A percentile compares a stretch with the other conserved stretches of the same genome.
Conservation (phyloP, 1,139 yeast genomes). For the Kodamaea ohmeri region DNA sequence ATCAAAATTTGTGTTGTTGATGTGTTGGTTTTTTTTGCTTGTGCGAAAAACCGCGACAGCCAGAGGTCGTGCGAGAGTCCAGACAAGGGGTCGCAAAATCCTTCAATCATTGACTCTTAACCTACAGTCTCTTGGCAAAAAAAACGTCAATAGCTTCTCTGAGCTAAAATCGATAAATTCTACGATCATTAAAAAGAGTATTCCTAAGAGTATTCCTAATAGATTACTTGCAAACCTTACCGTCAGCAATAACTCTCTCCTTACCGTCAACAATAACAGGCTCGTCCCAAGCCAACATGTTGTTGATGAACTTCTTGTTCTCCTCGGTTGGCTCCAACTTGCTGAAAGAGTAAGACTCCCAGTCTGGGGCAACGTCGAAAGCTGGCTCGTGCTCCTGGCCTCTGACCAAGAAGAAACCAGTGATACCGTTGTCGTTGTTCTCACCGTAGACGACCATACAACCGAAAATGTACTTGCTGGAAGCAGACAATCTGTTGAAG, state of each 20-base stretch:
- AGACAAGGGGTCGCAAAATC: not conserved
- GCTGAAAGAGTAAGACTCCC: slow-evolving; percentile 65
- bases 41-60: not conserved
- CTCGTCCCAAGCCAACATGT: slow-evolving; percentile 55
- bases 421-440: slow-evolving; percentile 96
- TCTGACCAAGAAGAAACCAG: slow-evolving; percentile 92
- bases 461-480: slow-evolving; percentile 94
- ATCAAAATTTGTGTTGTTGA: slow-evolving; percentile 1
- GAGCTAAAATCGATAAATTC: no score
- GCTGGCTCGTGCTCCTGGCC: slow-evolving; percentile 93
- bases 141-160: not conserved
- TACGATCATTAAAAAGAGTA: no score
- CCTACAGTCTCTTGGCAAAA: not conserved
- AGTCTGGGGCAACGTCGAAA: slow-evolving; percentile 98
- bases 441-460: slow-evolving; percentile 94
- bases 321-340: slow-evolving; percentile 43
- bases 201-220: no score
- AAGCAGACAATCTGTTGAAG: slow-evolving; percentile 91
- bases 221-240: slow-evolving; percentile 49
- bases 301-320: slow-evolving; percentile 40
- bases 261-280: slow-evolving; percentile 47
- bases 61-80: slow-evolving; percentile 2
- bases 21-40: slow-evolving; percentile 7
- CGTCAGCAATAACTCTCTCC: slow-evolving; percentile 48
- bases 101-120: slow-evolving; percentile 1